phyloP scores from a whole-genome alignment of 1,284 basidiomycete genomes.

The Austropuccinia psidii region DNA sequence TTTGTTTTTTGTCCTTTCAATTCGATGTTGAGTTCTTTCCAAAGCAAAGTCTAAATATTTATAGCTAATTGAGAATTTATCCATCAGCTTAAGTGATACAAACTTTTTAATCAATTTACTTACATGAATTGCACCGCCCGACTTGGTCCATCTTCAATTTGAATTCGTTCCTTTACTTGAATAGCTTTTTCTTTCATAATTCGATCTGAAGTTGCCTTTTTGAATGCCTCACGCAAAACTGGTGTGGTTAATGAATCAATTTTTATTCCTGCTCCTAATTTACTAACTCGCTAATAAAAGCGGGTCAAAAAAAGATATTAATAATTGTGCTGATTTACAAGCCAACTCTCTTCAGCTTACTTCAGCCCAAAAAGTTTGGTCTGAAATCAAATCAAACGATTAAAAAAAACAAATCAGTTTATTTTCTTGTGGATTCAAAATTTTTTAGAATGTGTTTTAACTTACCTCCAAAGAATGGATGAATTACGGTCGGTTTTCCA shows the following conservation, averaged over 20 bases:
- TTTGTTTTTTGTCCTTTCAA: constrained; percentile 17
- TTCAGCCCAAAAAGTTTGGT: constrained; percentile 45
- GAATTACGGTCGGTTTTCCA: constrained; percentile 43
- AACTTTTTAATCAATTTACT: constrained; percentile 33
- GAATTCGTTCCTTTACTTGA: constrained; percentile 43
- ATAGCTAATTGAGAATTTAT: neutral
- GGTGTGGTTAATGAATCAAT: constrained; percentile 70
- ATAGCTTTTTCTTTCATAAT: constrained; percentile 45
- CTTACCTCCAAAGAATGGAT: constrained; percentile 45
- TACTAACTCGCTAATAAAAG: constrained; percentile 51
- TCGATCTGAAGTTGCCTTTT: constrained; percentile 68
- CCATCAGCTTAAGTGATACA: neutral
- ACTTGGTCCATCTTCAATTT: constrained; percentile 42
- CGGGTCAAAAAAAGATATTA: neutral
- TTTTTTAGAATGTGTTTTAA: neutral
- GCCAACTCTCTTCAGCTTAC: neutral
- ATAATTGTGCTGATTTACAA: neutral
- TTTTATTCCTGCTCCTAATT: constrained; percentile 69
- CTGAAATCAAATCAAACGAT: neutral
- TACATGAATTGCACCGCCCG: constrained; percentile 42
- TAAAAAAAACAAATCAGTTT: neutral
- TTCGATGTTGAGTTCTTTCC: constrained; percentile 28
- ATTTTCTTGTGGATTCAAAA: neutral
- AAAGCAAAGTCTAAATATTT: constrained; percentile 32
- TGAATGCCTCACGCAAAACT: constrained; percentile 65